A percentile compares a stretch with the other conserved stretches of the same genome.
phyloP scores from a whole-genome alignment of 179 eudicot genomes.

The Carnegiea gigantea region DNA sequence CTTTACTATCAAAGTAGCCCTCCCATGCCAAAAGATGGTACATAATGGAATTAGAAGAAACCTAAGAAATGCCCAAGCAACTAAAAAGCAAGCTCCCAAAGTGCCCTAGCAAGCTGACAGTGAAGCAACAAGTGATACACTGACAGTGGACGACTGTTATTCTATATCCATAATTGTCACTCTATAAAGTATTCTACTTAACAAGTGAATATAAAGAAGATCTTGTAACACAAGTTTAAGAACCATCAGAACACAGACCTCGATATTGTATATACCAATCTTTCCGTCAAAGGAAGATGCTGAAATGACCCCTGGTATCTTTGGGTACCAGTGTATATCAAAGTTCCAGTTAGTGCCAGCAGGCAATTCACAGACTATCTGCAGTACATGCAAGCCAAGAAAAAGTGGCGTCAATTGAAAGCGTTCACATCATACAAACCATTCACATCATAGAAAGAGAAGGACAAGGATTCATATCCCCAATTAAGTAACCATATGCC shows the following conservation, averaged over 20 bases:
- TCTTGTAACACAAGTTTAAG: background rate
- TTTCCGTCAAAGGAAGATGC: slow-evolving; percentile 99
- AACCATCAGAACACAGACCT: slow-evolving; percentile 45
- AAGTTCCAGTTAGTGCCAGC: slow-evolving; percentile 95
- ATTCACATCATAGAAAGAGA: background rate
- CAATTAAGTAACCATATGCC: slow-evolving; percentile 21
- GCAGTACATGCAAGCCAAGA: slow-evolving; percentile 25
- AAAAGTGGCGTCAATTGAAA: slow-evolving; percentile 13
- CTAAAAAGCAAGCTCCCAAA: too few species aligned
- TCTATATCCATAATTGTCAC: background rate
- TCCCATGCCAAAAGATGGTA: too few species aligned
- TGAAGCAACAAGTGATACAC: too few species aligned
- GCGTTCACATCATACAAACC: background rate
- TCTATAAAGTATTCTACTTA: slow-evolving; percentile 2
- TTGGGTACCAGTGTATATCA: slow-evolving; percentile 96
- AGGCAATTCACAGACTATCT: slow-evolving; percentile 93
- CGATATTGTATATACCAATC: slow-evolving; percentile 87
- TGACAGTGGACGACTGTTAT: background rate
- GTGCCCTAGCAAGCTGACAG: too few species aligned
- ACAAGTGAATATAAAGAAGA: background rate
- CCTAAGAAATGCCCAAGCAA: too few species aligned
- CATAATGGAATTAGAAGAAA: too few species aligned
- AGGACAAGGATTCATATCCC: background rate
- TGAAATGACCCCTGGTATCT: slow-evolving; percentile 91
- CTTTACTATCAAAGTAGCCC: too few species aligned